These are phyloP conservation scores for Calvatia gigantea DNA, from an alignment of 768 basidiomycete species.

Conservation along the genomic window DNA sequence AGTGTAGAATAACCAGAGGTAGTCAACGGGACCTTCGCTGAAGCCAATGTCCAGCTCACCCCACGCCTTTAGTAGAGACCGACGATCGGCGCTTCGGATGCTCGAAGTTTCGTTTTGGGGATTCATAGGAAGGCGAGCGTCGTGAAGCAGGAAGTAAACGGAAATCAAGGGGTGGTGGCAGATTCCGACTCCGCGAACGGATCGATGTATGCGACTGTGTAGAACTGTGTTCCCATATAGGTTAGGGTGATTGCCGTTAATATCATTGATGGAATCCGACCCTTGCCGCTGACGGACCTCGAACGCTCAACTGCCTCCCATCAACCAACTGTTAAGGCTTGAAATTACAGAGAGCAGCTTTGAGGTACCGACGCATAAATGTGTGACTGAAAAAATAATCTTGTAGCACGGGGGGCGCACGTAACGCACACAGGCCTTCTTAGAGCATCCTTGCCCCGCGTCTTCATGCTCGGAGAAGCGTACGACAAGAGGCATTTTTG, in stretches of 20 bases:
- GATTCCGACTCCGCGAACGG: not conserved
- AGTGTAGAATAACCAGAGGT: constrained; percentile 3
- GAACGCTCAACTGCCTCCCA: no score
- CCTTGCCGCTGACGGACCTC: not conserved
- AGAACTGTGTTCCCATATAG: not conserved
- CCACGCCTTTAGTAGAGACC: not conserved
- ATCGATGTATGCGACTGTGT: not conserved
- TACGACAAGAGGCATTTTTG: no score
- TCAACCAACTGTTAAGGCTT: no score
- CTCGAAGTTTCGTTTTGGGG: not conserved
- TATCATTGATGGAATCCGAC: not conserved
- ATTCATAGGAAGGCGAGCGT: not conserved
- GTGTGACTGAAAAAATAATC: no score
- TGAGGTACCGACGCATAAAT: no score
- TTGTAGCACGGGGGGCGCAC: no score
- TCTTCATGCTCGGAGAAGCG: no score
- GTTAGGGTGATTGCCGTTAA: not conserved
- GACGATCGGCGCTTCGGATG: not conserved
- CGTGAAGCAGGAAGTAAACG: not conserved
- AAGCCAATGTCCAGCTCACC: not conserved
- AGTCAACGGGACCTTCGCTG: not conserved
- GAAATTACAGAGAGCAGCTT: no score
- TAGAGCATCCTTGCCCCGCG: no score
- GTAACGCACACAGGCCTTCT: no score
- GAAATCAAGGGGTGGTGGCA: not conserved